Evolutionary conservation across 257 asterid genomes (phyloP).

Genomic region (Lycium barbarum): DNA sequence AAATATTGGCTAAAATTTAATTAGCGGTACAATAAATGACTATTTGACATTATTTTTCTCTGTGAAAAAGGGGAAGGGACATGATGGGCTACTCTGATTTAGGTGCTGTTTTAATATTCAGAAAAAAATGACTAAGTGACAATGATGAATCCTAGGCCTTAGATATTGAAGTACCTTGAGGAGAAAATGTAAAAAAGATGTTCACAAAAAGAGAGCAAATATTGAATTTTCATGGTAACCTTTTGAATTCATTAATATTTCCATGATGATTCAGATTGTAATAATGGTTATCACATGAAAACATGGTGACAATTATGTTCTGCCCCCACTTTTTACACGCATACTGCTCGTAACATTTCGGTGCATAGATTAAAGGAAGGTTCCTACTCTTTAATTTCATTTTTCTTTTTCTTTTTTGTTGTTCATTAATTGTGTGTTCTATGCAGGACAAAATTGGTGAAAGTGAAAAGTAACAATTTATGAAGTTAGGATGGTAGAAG

Average conservation of each 20-base stretch:
- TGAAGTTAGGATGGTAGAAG: neutral
- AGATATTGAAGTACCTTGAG: constrained; percentile 34
- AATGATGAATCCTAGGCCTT: constrained; percentile 11
- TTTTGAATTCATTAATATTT: constrained; percentile 30
- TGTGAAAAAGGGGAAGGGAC: neutral
- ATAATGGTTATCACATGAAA: constrained; percentile 54
- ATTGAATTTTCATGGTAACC: neutral
- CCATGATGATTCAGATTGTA: constrained; percentile 34
- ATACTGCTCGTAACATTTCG: constrained; percentile 24
- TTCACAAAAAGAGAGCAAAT: constrained; percentile 38
- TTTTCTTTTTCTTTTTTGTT: neutral
- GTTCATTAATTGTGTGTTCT: neutral
- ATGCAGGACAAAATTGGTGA: neutral
- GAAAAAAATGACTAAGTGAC: constrained; percentile 10
- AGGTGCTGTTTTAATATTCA: constrained; percentile 21
- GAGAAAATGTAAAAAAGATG: constrained; percentile 20
- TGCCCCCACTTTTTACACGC: constrained; percentile 43
- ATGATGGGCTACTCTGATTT: constrained; percentile 30
- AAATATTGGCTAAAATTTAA: neutral
- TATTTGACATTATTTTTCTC: neutral
- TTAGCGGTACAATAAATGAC: neutral
- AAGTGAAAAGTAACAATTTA: neutral
- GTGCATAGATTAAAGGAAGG: constrained; percentile 21
- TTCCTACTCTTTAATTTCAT: neutral
- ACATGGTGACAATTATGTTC: constrained; percentile 47